Evolutionary conservation across 805 yeast species (phyloP).

Genomic region (Tetrapisispora namnaoensis): DNA sequence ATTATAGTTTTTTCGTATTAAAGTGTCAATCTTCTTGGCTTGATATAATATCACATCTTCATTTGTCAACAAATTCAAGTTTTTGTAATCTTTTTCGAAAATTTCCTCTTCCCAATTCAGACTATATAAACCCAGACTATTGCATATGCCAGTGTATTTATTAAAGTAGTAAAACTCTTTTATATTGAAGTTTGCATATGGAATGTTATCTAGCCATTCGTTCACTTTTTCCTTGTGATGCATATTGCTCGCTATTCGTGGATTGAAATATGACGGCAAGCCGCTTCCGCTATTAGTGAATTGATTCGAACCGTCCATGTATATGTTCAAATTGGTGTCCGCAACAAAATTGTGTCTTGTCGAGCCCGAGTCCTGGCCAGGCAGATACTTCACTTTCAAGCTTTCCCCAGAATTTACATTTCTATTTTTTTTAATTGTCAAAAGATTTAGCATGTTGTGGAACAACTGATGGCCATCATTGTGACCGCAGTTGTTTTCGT

Average conservation of each 20-base stretch:
- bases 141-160: conserved; percentile 10
- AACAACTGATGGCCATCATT: not conserved
- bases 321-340: not conserved
- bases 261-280: conserved; percentile 47
- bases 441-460: not conserved
- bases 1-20: conserved; percentile 16
- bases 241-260: conserved; percentile 56
- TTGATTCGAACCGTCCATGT: not conserved
- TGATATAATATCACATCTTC: conserved; percentile 21
- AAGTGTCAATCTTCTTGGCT: conserved; percentile 18
- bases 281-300: conserved; percentile 3
- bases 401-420: not conserved
- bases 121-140: conserved; percentile 10
- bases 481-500: not conserved
- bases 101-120: conserved; percentile 27
- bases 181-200: conserved; percentile 24
- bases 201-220: conserved; percentile 53
- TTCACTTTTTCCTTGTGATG: conserved; percentile 54
- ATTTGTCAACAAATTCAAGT: conserved; percentile 1
- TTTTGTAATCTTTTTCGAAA: conserved; percentile 5
- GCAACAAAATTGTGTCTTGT: not conserved
- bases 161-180: conserved; percentile 9
- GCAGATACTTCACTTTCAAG: not conserved
- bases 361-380: not conserved
- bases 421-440: not conserved